These are phyloP conservation scores for Cubamyces sp. DNA, from an alignment of 768 basidiomycete genomes.

Conservation along the genomic window DNA sequence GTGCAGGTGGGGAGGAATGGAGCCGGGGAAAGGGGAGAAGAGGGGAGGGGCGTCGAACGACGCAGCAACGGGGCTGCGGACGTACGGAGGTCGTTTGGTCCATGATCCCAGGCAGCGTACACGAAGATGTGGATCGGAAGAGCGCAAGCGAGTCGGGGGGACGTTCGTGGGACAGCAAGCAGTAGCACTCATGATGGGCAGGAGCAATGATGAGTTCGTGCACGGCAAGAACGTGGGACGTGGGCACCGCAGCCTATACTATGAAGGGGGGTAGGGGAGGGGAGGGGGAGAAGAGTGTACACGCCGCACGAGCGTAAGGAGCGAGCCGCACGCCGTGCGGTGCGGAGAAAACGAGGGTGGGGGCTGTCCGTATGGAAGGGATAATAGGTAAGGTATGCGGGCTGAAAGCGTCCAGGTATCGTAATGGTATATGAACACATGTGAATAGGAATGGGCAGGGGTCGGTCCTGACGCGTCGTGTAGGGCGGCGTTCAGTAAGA, in stretches of 20 bases:
- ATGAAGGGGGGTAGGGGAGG: too few species aligned
- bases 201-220: slow-evolving; percentile 12
- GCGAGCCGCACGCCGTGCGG: slow-evolving; percentile 20
- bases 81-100: slow-evolving; percentile 9
- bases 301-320: slow-evolving; percentile 12
- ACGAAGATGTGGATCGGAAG: slow-evolving; percentile 6
- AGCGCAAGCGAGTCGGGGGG: neutral
- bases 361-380: slow-evolving; percentile 9
- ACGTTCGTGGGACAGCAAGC: neutral
- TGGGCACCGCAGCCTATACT: neutral
- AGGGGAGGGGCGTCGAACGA: neutral
- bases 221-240: slow-evolving; percentile 23
- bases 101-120: slow-evolving; percentile 11
- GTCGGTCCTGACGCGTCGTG: slow-evolving; percentile 9
- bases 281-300: neutral
- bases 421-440: slow-evolving; percentile 21
- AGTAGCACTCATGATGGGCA: too few species aligned
- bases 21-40: too few species aligned
- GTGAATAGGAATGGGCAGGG: neutral
- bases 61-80: neutral
- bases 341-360: slow-evolving; percentile 17
- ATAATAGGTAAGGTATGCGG: slow-evolving; percentile 8
- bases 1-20: neutral
- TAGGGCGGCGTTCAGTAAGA: slow-evolving; percentile 45
- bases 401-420: slow-evolving; percentile 24